A percentile compares a stretch with the other conserved stretches of the same genome.
Evolutionary conservation across 1,284 basidiomycete genomes (phyloP).

Genomic region (Cystobasidiaceae sp.): DNA sequence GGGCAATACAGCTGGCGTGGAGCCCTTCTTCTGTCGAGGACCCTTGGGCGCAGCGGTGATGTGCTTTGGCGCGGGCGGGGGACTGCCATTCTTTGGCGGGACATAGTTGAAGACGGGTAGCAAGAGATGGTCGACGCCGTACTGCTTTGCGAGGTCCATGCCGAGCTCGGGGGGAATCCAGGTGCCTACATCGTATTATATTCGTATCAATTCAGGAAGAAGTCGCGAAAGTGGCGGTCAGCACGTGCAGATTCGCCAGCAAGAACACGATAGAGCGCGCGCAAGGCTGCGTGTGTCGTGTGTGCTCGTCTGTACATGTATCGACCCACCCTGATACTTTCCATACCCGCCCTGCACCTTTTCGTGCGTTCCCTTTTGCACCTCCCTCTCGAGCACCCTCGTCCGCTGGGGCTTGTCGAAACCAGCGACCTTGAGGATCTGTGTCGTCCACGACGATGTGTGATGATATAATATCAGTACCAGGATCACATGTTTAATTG

Average conservation of each 20-base stretch:
- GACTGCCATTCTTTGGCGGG: conserved; percentile 76
- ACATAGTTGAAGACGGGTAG: conserved; percentile 93
- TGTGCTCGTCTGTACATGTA: not conserved
- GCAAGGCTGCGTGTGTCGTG: not conserved
- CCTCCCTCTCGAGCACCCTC: conserved; percentile 91
- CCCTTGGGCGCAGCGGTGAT: conserved; percentile 63
- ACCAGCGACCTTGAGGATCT: conserved; percentile 64
- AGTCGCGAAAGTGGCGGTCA: not conserved
- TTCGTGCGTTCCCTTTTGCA: conserved; percentile 98
- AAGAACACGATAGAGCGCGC: not conserved
- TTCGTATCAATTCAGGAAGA: not conserved
- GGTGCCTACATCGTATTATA: conserved; percentile 60
- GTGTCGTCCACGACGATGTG: not conserved
- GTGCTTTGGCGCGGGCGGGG: conserved; percentile 95
- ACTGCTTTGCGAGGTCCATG: conserved; percentile 78
- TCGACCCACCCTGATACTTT: conserved; percentile 86
- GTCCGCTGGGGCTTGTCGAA: conserved; percentile 99
- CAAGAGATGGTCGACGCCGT: conserved; percentile 83
- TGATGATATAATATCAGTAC: not conserved
- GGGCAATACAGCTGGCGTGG: conserved; percentile 23
- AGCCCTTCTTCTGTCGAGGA: conserved; percentile 45
- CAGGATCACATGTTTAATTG: not conserved
- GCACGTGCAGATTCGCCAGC: not conserved
- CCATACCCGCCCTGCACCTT: conserved; percentile 99
- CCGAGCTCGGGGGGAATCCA: conserved; percentile 97